These are phyloP conservation scores for Tuber aestivum DNA, from an alignment of 495 filamentous ascomycete species.

Conservation along the genomic window DNA sequence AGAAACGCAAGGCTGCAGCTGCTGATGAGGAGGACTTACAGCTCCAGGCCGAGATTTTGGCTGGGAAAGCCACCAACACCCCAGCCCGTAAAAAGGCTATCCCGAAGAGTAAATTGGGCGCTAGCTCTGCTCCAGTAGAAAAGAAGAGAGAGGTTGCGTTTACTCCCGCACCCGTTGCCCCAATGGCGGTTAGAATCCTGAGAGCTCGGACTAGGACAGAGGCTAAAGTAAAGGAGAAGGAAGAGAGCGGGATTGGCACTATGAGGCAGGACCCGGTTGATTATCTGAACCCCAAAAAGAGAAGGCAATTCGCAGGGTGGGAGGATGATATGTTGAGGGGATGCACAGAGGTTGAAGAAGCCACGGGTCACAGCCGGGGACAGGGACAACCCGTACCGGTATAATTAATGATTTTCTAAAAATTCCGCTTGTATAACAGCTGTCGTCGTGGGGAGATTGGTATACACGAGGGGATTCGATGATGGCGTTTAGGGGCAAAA, in stretches of 20 bases:
- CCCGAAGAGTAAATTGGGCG: background rate
- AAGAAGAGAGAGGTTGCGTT: slow-evolving; percentile 1
- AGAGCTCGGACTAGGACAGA: background rate
- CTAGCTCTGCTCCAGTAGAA: background rate
- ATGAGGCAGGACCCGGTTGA: slow-evolving; percentile 70
- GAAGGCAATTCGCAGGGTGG: slow-evolving; percentile 66
- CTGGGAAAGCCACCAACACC: slow-evolving; percentile 11
- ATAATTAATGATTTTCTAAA: background rate
- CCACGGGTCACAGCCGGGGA: background rate
- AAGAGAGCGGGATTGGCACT: slow-evolving; percentile 41
- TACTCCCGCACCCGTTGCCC: background rate
- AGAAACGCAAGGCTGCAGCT: slow-evolving; percentile 11
- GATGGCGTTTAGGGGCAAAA: slow-evolving; percentile 32
- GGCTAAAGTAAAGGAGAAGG: slow-evolving; percentile 20
- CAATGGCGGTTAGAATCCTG: background rate
- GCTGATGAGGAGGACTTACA: slow-evolving; percentile 24
- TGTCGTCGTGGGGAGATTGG: slow-evolving; percentile 38
- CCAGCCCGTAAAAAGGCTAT: background rate
- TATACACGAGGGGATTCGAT: slow-evolving; percentile 39
- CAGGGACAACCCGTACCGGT: slow-evolving; percentile 28
- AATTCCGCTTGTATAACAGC: slow-evolving; percentile 39
- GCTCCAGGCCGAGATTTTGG: slow-evolving; percentile 24
- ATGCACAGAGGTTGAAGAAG: slow-evolving; percentile 51
- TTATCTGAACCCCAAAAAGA: slow-evolving; percentile 65
- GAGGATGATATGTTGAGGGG: slow-evolving; percentile 58